Evolutionary conservation across 768 basidiomycete genomes (phyloP), one percentile per base, ranked within the genome.

Genomic region (Boletus edulis): DNA sequence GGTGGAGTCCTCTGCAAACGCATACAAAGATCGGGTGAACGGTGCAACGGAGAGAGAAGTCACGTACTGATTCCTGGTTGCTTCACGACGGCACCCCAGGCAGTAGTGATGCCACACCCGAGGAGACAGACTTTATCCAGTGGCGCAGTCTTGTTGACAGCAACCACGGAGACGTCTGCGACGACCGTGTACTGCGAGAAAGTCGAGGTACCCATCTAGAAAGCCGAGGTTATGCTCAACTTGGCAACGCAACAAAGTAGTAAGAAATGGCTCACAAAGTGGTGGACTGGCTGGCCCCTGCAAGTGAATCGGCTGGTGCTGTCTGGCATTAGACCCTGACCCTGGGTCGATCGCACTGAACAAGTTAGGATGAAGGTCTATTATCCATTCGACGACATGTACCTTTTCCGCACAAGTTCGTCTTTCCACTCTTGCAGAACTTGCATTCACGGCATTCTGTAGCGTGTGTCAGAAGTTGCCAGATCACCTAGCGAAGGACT

Each of bases 151-250:
- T 83, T 79, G 75, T 87, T 86, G 56, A 99, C 86, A 15, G 92
- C 85, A 49, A 98, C 97, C 24, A 99, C 91, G 18, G 95, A 98
- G 43, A 94, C 94, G 61, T 99, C 94, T 44, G 94, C 91, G 3
- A 99, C 94, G 55, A 99, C 97, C 9, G 97, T 97, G 78, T 98
- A 99, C 71, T 98, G 95, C n/a, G 96, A 97, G 78, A 99, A 99
- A 3, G 97, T 96, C 32, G 96, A 98, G 27, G 89, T 93, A 41
- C 97, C 97, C 97, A 98, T 99, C 94, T 97, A 53, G 35, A 31
- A 42, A 40, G 38, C 42, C n/a, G 45, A 15, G 37, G 11, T 39
- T 10, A 15, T 42, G 41, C 40, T 45, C 40, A 5, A 20, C 20
- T 20, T 20, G 31, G 44, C 13, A 9, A 35, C 13, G 24, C n/a